Conservation (phyloP, 768 basidiomycete genomes). For the Lactifluus echinatus region DNA sequence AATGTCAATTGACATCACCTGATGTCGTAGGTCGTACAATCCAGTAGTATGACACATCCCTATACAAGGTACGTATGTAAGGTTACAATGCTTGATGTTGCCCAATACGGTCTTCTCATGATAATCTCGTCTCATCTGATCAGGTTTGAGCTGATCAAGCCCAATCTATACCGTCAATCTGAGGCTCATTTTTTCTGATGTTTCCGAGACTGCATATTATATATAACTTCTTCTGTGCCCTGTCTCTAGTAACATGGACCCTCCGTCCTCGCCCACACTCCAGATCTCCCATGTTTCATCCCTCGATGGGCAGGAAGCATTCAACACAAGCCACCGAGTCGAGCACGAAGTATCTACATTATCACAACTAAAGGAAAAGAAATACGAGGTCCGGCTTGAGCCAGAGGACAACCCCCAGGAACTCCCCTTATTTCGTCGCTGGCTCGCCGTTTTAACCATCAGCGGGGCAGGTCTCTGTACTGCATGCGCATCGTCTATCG, state of each 20-base stretch:
- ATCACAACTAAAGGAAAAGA: not conserved
- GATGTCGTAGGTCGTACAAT: no score
- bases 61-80: no score
- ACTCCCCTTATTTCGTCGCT: constrained; percentile 8
- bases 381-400: constrained; percentile 2
- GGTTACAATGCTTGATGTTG: no score
- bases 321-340: not conserved
- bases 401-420: constrained; percentile 19
- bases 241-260: not conserved
- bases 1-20: no score
- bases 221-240: no score
- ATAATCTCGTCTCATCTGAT: no score
- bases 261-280: not conserved
- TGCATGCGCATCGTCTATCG: constrained; percentile 8
- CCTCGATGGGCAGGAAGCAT: not conserved
- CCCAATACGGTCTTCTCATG: no score
- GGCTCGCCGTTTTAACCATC: constrained; percentile 12
- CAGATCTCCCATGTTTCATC: not conserved
- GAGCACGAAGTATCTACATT: not conserved
- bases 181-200: no score
- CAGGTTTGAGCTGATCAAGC: no score
- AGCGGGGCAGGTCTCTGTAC: not conserved
- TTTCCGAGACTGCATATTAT: no score
- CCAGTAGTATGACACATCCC: no score
- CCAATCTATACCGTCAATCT: no score